Evolutionary conservation across 2,329 filamentous ascomycete species (phyloP).

Genomic region (Monilinia fructigena): DNA sequence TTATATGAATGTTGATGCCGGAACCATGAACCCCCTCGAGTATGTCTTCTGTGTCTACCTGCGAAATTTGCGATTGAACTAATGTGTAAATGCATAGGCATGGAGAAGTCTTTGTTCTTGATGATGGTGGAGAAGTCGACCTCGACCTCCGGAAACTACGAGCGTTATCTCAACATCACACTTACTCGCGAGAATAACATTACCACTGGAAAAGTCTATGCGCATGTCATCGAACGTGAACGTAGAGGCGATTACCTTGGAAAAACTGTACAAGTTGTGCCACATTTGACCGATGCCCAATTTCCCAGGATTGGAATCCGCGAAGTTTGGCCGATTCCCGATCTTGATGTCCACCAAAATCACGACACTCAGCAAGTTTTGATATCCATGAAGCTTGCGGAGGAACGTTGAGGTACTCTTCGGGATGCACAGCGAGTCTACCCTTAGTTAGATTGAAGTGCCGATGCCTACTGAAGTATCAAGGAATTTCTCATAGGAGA

Average conservation of each 20-base stretch:
- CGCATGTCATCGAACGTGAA: constrained; percentile 76
- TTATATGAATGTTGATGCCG: constrained; percentile 76
- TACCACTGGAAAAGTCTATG: constrained; percentile 95
- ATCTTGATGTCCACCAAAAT: too few species aligned
- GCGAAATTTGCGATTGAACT: constrained; percentile 31
- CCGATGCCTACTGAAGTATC: too few species aligned
- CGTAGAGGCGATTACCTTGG: constrained; percentile 69
- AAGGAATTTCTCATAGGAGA: too few species aligned
- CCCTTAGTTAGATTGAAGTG: too few species aligned
- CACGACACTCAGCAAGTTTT: too few species aligned
- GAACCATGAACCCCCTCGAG: constrained; percentile 61
- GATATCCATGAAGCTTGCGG: too few species aligned
- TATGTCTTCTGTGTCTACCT: constrained; percentile 39
- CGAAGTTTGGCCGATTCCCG: too few species aligned
- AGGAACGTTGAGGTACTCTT: too few species aligned
- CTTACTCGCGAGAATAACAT: constrained; percentile 89
- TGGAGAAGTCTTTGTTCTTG: constrained; percentile 85
- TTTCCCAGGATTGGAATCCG: constrained; percentile 93
- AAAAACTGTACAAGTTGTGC: constrained; percentile 85
- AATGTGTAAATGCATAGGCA: constrained; percentile 53
- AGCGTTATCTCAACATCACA: constrained; percentile 77
- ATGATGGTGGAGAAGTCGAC: constrained; percentile 77
- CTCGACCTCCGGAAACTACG: constrained; percentile 75
- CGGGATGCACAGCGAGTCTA: too few species aligned
- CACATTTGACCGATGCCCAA: constrained; percentile 87